Evolutionary conservation across 2,329 filamentous ascomycete genomes (phyloP), one percentile per base, ranked within the genome.

Genomic region (Trematosphaeria pertusa): DNA sequence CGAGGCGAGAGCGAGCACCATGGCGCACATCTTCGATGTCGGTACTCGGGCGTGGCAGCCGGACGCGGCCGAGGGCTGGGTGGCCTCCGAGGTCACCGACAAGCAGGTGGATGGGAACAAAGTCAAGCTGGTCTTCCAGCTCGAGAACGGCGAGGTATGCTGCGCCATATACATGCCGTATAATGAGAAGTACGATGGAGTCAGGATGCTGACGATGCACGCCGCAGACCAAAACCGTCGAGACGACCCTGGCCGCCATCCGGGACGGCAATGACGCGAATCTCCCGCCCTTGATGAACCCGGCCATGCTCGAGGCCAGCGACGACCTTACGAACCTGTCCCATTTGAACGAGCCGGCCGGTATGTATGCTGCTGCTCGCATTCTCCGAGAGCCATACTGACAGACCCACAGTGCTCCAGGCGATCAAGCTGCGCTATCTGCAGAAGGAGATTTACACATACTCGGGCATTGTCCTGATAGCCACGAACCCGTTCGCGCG

Each of bases 361-460:
- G 91, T 96, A 86, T 62, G 81, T 36, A 45, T 24, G 14, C 37
- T 10, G n/a, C 7, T 17, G 2, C 18, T n/a, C 8, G 28, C 26
- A 11, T 24, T 3, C 10, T 19, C 7, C 54, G 59, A 44, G 64
- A 52, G 26, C 28, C 44, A 51, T 54, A 43, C 65, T 70, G 56
- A 69, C 61, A 26, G 34, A 41, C 38, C 49, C 69, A 62, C 73
- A 96, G 95, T 99, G 52, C 79, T 99, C 56, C 94, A 99, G 81
- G 94, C 94, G 45, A 99, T 99, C 74, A 91, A 92, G 71, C 83
- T 99, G 70, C 90, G 94, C 73, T 99, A 99, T 78, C 83, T 89
- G 55, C 94, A 99, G 74, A 97, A 97, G 77, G 94, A 99, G 74
- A 99, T 99, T 67, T 99, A 99, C 81, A 99, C 94, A 68, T 99